Evolutionary conservation across 1,284 basidiomycete genomes (phyloP).

Genomic region (Cryptococcus maquisensis): DNA sequence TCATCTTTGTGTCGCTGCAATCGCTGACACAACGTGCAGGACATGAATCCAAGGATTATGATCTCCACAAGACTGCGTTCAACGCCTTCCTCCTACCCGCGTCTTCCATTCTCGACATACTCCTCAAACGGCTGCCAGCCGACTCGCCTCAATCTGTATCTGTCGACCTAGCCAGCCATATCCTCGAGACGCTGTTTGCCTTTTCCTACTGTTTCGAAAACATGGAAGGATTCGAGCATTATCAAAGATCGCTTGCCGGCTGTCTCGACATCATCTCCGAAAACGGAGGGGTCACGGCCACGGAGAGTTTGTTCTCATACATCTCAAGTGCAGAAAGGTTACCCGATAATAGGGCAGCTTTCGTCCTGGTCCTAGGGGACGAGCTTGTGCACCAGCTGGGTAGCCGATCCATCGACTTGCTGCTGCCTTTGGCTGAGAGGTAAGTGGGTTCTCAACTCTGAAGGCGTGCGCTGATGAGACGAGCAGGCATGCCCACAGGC

Average conservation of each 20-base stretch:
- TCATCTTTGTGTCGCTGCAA: background rate
- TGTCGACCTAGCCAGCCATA: constrained; percentile 9
- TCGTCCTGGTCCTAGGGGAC: constrained; percentile 25
- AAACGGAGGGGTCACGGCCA: constrained; percentile 5
- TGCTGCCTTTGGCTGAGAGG: constrained; percentile 25
- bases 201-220: constrained; percentile 20
- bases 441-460: constrained; percentile 8
- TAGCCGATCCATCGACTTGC: constrained; percentile 12
- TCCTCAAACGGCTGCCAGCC: constrained; percentile 10
- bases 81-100: constrained; percentile 18
- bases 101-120: constrained; percentile 21
- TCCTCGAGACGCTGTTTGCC: constrained; percentile 20
- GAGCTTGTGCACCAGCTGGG: constrained; percentile 28
- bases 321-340: background rate
- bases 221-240: constrained; percentile 18
- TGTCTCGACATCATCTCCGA: constrained; percentile 29
- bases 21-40: background rate
- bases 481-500: constrained; percentile 23
- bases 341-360: constrained; percentile 15
- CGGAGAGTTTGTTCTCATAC: constrained; percentile 1
- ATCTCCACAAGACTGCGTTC: constrained; percentile 22
- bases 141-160: background rate
- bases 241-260: constrained; percentile 30
- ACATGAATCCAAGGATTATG: constrained; percentile 8
- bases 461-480: background rate